Evolutionary conservation across 768 basidiomycete genomes (phyloP), one percentile per base, ranked within the genome.

Genomic region (Pleurotus salmoneostramineus): DNA sequence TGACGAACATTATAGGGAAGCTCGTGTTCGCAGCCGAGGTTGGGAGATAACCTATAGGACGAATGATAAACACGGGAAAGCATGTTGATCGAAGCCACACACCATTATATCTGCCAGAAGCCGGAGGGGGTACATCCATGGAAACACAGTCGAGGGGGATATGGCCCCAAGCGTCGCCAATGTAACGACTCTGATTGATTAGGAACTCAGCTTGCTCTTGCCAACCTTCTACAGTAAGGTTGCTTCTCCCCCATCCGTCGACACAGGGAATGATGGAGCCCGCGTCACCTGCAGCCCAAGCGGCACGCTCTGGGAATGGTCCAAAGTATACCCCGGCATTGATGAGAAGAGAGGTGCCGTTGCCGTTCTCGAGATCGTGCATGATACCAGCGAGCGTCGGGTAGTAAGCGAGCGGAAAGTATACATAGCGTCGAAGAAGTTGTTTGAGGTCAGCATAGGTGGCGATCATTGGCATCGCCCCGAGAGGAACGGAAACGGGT

Each of bases 1-100:
- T 75, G 40, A 78, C 67, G n/a, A 78, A 47, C 0, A 78, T 64
- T 10, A 78, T 57, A 0, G 76, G 76, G 58, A 68, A 65, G 57
- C 74, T 76, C 12, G 75, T 77, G 46, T 73, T 74, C 8, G 60
- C 72, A 14, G 60, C 58, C 56, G 76, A 71, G 5, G 74, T 71
- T 21, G 45, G 45, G 35, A 49, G 45, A 21, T 17, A 49, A 31
- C 48, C 48, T 49, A 31, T 10, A 8, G 33, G 17, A 49, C 12
- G 15, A 21, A 31, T 32, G 10, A 49, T 49, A 12, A 21, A 12
- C 17, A 34, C 8, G 31, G 10, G 27, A 32, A 21, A 32, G 48
- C 7, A 49, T 32, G 17, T 27, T 31, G 48, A 21, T 6, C 11
- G 10, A 27, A 32, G 48, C 6, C 12, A 49, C 48, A 11, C 31